Percentiles rank a stretch among this genome's conserved stretches.
Conservation (phyloP, 2,329 filamentous ascomycete genomes). For the Cercospora sp. region DNA sequence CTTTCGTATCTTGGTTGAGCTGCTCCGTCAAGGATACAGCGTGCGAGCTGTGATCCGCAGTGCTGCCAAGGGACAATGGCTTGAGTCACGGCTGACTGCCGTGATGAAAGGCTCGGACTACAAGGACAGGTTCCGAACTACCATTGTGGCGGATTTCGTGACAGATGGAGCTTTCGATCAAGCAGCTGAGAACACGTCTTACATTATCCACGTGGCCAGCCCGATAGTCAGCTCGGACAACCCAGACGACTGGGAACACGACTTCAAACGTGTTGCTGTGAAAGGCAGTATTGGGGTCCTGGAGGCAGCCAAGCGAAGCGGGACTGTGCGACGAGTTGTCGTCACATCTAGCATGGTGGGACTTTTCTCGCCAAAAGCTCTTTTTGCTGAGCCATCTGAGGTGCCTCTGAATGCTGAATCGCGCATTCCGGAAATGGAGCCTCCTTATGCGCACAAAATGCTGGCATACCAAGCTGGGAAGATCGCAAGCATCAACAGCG, state of each 20-base stretch:
- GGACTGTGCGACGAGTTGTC: constrained; percentile 44
- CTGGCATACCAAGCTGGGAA: constrained; percentile 35
- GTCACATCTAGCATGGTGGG: constrained; percentile 41
- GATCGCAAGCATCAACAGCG: constrained; percentile 26
- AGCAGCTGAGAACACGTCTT: constrained; percentile 37
- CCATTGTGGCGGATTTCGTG: constrained; percentile 38
- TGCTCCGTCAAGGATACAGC: constrained; percentile 40
- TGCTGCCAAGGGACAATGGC: constrained; percentile 34
- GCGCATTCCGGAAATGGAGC: constrained; percentile 18
- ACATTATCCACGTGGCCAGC: constrained; percentile 35
- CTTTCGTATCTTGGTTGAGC: constrained; percentile 37
- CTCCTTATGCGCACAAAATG: constrained; percentile 25
- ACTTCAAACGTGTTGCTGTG: constrained; percentile 33
- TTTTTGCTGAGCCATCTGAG: constrained; percentile 13
- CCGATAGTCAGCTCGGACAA: constrained; percentile 26
- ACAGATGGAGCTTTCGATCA: constrained; percentile 38
- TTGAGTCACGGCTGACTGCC: constrained; percentile 27
- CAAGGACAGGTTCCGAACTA: constrained; percentile 34
- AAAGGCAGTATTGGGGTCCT: constrained; percentile 43
- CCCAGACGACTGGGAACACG: constrained; percentile 8
- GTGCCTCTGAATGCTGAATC: constrained; percentile 15
- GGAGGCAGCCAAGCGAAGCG: constrained; percentile 39
- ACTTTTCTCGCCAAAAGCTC: constrained; percentile 23
- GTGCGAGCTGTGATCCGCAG: constrained; percentile 43
- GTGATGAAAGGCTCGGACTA: background rate